A percentile compares a stretch with the other conserved stretches of the same genome.
These are phyloP conservation scores for Eutrema japonicum DNA, from an alignment of 345 rosid genomes.

Conservation along the genomic window DNA sequence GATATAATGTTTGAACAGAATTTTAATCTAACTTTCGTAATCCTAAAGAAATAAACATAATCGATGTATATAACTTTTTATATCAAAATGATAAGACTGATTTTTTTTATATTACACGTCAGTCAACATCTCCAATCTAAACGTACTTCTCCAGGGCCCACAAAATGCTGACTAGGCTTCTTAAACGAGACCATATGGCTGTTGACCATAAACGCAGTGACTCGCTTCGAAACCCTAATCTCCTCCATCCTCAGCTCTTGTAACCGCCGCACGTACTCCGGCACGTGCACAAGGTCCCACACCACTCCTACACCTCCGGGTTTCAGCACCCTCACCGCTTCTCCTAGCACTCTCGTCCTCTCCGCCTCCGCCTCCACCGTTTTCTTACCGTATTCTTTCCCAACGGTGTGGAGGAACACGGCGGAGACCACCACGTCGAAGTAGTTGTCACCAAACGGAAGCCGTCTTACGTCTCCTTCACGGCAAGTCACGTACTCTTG, in stretches of 20 bases:
- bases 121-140: slow-evolving; percentile 70
- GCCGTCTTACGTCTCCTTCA: slow-evolving; percentile 83
- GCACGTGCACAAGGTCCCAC: slow-evolving; percentile 86
- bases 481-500: slow-evolving; percentile 95
- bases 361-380: slow-evolving; percentile 94
- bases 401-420: slow-evolving; percentile 76
- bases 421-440: slow-evolving; percentile 96
- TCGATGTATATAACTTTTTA: neutral
- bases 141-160: slow-evolving; percentile 66
- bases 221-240: slow-evolving; percentile 73
- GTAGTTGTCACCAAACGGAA: slow-evolving; percentile 81
- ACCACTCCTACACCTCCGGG: slow-evolving; percentile 79
- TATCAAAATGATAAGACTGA: neutral
- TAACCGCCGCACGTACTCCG: slow-evolving; percentile 77
- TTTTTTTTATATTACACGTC: neutral
- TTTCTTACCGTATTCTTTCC: slow-evolving; percentile 81
- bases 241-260: slow-evolving; percentile 94
- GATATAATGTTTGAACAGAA: too few species aligned
- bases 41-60: neutral
- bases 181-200: slow-evolving; percentile 86
- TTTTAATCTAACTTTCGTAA: neutral
- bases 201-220: slow-evolving; percentile 91
- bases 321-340: slow-evolving; percentile 85
- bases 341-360: slow-evolving; percentile 82
- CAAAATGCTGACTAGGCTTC: slow-evolving; percentile 73